phyloP scores from a whole-genome alignment of 495 filamentous ascomycete genomes.

The Neurospora africana region DNA sequence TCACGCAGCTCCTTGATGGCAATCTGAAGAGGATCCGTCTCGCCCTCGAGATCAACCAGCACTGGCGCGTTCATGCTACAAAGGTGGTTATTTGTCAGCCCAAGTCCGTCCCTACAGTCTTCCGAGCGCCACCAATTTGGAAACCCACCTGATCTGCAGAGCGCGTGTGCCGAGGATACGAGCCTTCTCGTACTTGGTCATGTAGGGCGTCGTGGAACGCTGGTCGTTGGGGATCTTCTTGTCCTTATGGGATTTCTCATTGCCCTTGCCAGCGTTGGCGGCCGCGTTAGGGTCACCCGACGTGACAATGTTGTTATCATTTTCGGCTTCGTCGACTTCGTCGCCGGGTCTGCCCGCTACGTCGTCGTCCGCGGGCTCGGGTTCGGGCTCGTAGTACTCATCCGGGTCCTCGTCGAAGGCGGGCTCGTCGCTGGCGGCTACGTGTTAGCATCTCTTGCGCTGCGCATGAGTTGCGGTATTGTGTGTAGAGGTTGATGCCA shows the following conservation, averaged over 20 bases:
- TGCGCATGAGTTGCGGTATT: constrained; percentile 4
- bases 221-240: constrained; percentile 86
- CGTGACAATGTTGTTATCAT: constrained; percentile 50
- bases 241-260: constrained; percentile 54
- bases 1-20: constrained; percentile 93
- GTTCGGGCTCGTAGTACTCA: constrained; percentile 58
- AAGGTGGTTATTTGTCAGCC: background rate
- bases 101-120: background rate
- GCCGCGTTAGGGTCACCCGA: constrained; percentile 61
- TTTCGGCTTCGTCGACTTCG: constrained; percentile 36
- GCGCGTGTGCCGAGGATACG: constrained; percentile 87
- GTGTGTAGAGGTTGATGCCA: background rate
- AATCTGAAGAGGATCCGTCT: constrained; percentile 95
- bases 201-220: constrained; percentile 89
- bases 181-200: constrained; percentile 98
- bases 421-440: constrained; percentile 40
- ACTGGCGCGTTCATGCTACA: constrained; percentile 94
- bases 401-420: constrained; percentile 36
- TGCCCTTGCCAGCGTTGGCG: constrained; percentile 39
- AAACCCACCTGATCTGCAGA: constrained; percentile 76
- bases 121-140: background rate
- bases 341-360: constrained; percentile 39
- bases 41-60: constrained; percentile 90
- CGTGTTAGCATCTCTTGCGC: background rate
- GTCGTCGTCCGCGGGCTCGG: constrained; percentile 47